Evolutionary conservation across 148 eudicot species (phyloP).

Genomic region (Rhododendron simsii): DNA sequence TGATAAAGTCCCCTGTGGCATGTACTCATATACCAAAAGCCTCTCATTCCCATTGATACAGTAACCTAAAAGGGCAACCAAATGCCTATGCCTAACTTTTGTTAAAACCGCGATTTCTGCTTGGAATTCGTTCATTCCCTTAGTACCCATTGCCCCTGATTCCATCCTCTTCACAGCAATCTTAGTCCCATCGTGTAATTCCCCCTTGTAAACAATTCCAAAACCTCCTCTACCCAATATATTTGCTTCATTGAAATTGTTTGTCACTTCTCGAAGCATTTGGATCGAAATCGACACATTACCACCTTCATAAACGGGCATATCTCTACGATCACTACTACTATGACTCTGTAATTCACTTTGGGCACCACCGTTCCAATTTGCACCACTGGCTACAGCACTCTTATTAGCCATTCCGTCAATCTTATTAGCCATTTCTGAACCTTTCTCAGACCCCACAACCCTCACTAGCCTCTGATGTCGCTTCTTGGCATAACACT

Average conservation of each 20-base stretch:
- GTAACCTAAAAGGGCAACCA: conserved; percentile 67
- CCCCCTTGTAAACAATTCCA: conserved; percentile 24
- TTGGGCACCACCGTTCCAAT: conserved; percentile 27
- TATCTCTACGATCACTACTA: conserved; percentile 33
- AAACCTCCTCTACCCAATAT: conserved; percentile 73
- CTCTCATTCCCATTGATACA: conserved; percentile 65
- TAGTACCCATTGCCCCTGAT: conserved; percentile 34
- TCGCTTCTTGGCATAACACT: conserved; percentile 37
- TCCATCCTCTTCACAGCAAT: conserved; percentile 95
- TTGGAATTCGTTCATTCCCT: conserved; percentile 66
- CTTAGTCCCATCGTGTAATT: conserved; percentile 58
- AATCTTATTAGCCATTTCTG: conserved; percentile 7
- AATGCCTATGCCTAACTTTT: conserved; percentile 73
- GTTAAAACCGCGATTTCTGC: conserved; percentile 79
- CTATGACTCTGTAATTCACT: conserved; percentile 42
- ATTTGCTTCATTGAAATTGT: conserved; percentile 53
- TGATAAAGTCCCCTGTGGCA: conserved; percentile 72
- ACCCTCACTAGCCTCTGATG: conserved; percentile 33
- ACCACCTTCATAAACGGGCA: conserved; percentile 41
- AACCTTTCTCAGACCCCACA: conserved; percentile 38
- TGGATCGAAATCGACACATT: conserved; percentile 45
- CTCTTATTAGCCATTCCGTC: conserved; percentile 9
- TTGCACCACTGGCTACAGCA: conserved; percentile 13
- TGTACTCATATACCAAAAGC: conserved; percentile 26
- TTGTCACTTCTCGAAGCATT: conserved; percentile 56